Conservation (phyloP, 192 early-diverging fungal species). For the Dissophora ornata region DNA sequence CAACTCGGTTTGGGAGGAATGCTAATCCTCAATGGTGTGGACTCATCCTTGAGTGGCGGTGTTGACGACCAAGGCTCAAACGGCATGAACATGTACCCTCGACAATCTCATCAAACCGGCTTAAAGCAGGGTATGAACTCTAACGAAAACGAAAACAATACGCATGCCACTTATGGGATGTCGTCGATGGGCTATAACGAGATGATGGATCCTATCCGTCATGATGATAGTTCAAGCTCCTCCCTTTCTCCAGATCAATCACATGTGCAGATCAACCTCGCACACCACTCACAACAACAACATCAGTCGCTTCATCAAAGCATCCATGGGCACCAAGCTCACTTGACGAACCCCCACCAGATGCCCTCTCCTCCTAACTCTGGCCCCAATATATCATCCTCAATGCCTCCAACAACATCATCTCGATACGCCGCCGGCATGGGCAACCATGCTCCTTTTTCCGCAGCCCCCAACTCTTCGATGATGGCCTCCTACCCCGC, state of each 20-base stretch:
- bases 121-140: conserved; percentile 24
- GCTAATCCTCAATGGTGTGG: conserved; percentile 33
- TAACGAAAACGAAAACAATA: background rate
- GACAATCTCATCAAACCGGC: background rate
- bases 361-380: conserved; percentile 14
- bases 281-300: conserved; percentile 15
- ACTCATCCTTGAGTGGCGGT: conserved; percentile 6
- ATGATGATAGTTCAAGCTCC: conserved; percentile 28
- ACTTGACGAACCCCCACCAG: conserved; percentile 6
- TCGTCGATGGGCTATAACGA: conserved; percentile 29
- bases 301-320: conserved; percentile 13
- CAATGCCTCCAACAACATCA: background rate
- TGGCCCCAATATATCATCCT: conserved; percentile 5
- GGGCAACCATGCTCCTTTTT: conserved; percentile 1
- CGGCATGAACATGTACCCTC: background rate
- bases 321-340: conserved; percentile 17
- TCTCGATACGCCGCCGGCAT: conserved; percentile 16
- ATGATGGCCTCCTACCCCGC: conserved; percentile 7
- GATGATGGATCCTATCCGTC: conserved; percentile 36
- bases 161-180: conserved; percentile 11
- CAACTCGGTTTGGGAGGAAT: conserved; percentile 31
- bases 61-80: conserved; percentile 5
- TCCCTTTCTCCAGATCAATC: conserved; percentile 44
- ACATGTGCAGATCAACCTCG: conserved; percentile 8
- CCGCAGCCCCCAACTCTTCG: background rate